Conservation (phyloP, 805 yeast genomes). For the Wickerhamiella australiensis region DNA sequence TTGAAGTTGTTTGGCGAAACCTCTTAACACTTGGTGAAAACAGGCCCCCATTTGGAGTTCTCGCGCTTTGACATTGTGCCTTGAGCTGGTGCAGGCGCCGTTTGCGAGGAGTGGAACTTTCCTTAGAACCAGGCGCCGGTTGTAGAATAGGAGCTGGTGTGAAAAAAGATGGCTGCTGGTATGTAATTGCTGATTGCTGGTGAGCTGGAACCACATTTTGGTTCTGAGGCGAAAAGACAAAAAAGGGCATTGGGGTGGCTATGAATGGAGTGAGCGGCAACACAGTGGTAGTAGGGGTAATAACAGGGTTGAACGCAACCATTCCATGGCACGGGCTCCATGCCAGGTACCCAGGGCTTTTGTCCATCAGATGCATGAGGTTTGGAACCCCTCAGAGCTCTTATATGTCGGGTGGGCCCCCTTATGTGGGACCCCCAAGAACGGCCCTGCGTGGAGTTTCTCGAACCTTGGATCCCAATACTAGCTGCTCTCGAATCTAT, state of each 20-base stretch:
- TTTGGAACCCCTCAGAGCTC: no score
- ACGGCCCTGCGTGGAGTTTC: no score
- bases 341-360: not conserved
- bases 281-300: not conserved
- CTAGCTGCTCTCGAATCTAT: no score
- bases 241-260: conserved; percentile 1
- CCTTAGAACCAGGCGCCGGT: conserved; percentile 2
- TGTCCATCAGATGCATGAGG: not conserved
- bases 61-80: no score
- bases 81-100: not conserved
- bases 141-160: not conserved
- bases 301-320: not conserved
- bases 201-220: not conserved
- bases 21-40: not conserved
- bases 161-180: not conserved
- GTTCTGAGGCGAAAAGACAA: not conserved
- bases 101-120: conserved; percentile 3
- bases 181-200: not conserved
- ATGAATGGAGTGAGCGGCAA: conserved; percentile 1
- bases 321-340: not conserved
- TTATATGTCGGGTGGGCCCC: not conserved
- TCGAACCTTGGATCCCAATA: no score
- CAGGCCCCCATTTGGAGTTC: no score
- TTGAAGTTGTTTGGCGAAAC: not conserved
- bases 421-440: not conserved